Conservation (phyloP, 1,284 basidiomycete species). For the Ustilago crameri region DNA sequence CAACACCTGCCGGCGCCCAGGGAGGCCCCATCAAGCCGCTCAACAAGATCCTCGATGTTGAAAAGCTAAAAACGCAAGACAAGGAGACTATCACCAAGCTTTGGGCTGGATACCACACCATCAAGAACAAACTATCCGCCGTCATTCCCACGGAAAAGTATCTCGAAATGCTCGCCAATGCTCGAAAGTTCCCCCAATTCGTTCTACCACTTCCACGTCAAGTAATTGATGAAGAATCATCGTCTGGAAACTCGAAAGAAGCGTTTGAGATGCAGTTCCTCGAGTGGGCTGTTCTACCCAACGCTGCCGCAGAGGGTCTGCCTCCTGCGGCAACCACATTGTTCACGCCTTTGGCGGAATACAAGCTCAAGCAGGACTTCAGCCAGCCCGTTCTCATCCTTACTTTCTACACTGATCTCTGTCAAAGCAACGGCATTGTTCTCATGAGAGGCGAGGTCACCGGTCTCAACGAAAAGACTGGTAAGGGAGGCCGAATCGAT, state of each 20-base stretch:
- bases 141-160: constrained; percentile 61
- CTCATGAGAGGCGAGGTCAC: constrained; percentile 93
- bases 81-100: constrained; percentile 58
- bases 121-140: constrained; percentile 66
- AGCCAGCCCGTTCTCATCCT: constrained; percentile 90
- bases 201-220: constrained; percentile 62
- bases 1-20: constrained; percentile 37
- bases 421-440: constrained; percentile 81
- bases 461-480: constrained; percentile 68
- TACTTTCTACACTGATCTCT: constrained; percentile 91
- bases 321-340: constrained; percentile 71
- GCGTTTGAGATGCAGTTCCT: constrained; percentile 66
- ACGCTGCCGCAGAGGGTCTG: constrained; percentile 10
- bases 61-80: constrained; percentile 51
- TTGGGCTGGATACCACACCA: constrained; percentile 65
- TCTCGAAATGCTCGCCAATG: constrained; percentile 50
- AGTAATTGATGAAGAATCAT: constrained; percentile 36
- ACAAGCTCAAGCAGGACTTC: constrained; percentile 85
- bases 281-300: constrained; percentile 62
- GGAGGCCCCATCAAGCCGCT: constrained; percentile 57
- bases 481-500: constrained; percentile 72
- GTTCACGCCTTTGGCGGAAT: constrained; percentile 93
- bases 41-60: constrained; percentile 54
- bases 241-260: constrained; percentile 25
- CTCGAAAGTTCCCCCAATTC: constrained; percentile 61